phyloP scores from a whole-genome alignment of 495 filamentous ascomycete species.

The Daldinia caldariorum region DNA sequence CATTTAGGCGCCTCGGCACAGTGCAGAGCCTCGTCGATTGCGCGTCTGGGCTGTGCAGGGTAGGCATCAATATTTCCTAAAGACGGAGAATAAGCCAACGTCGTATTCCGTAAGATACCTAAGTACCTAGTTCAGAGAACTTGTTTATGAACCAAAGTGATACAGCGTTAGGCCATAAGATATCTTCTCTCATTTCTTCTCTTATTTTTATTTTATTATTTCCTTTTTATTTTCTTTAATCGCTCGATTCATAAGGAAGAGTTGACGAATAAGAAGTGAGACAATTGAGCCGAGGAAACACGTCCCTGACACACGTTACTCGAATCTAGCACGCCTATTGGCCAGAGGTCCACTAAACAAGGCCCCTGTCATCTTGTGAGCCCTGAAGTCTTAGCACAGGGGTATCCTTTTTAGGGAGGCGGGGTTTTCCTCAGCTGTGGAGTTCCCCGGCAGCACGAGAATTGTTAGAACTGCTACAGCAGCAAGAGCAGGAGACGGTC shows the following conservation, averaged over 20 bases:
- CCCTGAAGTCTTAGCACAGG: conserved; percentile 15
- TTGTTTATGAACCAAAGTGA: background rate
- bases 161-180: no score
- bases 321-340: conserved; percentile 25
- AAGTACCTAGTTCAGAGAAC: background rate
- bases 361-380: conserved; percentile 33
- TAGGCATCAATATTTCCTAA: conserved; percentile 27
- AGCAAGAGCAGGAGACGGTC: conserved; percentile 14
- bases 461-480: conserved; percentile 3
- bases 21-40: conserved; percentile 40
- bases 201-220: no score
- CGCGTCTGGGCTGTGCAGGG: conserved; percentile 37
- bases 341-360: conserved; percentile 41
- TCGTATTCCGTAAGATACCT: background rate
- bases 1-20: conserved; percentile 41
- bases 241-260: conserved; percentile 1
- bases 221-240: conserved; percentile 12
- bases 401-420: conserved; percentile 27
- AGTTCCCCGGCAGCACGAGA: conserved; percentile 6
- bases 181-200: no score
- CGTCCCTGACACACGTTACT: conserved; percentile 23
- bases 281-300: conserved; percentile 10
- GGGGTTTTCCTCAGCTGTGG: conserved; percentile 32
- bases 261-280: conserved; percentile 18
- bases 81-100: conserved; percentile 6